Evolutionary conservation across 805 yeast species (phyloP), one percentile per base, ranked within the genome.

Genomic region (Suhomyces faveliae): DNA sequence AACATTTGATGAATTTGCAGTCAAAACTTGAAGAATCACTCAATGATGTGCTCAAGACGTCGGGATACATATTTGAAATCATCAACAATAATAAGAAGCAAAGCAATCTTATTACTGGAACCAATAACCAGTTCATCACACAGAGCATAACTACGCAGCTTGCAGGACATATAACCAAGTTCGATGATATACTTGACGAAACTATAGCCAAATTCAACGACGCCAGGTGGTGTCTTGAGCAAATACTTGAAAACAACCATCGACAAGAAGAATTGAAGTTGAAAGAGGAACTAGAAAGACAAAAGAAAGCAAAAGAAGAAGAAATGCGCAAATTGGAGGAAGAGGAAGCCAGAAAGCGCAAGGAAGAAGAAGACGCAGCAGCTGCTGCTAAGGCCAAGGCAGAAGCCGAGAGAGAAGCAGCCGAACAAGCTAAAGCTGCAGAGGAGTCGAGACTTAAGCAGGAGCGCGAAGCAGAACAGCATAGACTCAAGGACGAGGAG

Each of bases 31-130:
- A 68, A 45, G 60, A 58, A 44, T 66, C 76, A n/a, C 61, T 73
- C 40, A 64, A 69, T 52, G 76, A 72, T 40, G 62, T 73, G 4
- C 67, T 73, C 42, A 66, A 69, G 45, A 62, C 74, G 4, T 62
- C 76, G 0, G 78, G 77, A n/a, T 71, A 70, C 53, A 65, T 73
- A 22, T 71, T 69, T 50, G 78, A 73, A 55, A 64, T 68, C 45
- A 63, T 73, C 49, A 69, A 66, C 54, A 70, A 66, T 52, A 71
- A 70, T 46, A 71, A 64, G 49, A 63, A 63, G 41, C 76, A 70
- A 51, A 67, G 74, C 48, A 73, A 73, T 51, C 55, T 71, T 27
- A 62, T 71, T 21, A 67, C 75, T 1, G 78, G 78, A 1, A 59
- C 71, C 12, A 73, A 71, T 48, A 73, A 67, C 56, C 74, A 69